A percentile compares a stretch with the other conserved stretches of the same genome.
Evolutionary conservation across 2,329 filamentous ascomycete species (phyloP).

Genomic region (Pseudogymnoascus sp.): DNA sequence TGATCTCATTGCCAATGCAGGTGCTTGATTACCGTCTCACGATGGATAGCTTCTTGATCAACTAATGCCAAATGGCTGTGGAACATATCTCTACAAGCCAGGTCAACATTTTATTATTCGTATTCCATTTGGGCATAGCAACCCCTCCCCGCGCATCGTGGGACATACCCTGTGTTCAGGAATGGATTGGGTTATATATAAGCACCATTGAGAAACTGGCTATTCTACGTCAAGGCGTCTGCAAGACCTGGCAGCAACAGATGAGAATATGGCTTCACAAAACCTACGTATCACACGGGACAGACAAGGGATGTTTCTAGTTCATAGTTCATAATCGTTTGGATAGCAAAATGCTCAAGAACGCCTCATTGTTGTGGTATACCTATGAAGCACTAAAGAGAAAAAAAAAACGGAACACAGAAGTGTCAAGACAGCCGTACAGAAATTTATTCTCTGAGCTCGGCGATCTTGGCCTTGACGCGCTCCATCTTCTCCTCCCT

Average conservation of each 20-base stretch:
- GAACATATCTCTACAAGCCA: neutral
- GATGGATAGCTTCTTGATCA: neutral
- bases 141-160: neutral
- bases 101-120: neutral
- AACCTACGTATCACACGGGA: neutral
- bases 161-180: neutral
- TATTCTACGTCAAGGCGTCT: neutral
- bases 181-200: neutral
- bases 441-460: constrained; percentile 47
- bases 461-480: constrained; percentile 85
- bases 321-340: constrained; percentile 2
- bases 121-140: neutral
- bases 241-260: neutral
- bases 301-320: neutral
- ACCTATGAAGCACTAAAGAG: constrained; percentile 9
- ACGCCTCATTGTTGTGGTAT: constrained; percentile 9
- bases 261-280: neutral
- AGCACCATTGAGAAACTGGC: neutral
- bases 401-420: constrained; percentile 6
- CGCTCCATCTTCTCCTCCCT: constrained; percentile 75
- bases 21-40: neutral
- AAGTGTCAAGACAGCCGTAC: constrained; percentile 12
- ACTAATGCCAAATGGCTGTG: neutral
- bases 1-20: neutral
- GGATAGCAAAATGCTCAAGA: constrained; percentile 8